Evolutionary conservation across 306 rosid species (phyloP).

Genomic region (Trifolium dubium): DNA sequence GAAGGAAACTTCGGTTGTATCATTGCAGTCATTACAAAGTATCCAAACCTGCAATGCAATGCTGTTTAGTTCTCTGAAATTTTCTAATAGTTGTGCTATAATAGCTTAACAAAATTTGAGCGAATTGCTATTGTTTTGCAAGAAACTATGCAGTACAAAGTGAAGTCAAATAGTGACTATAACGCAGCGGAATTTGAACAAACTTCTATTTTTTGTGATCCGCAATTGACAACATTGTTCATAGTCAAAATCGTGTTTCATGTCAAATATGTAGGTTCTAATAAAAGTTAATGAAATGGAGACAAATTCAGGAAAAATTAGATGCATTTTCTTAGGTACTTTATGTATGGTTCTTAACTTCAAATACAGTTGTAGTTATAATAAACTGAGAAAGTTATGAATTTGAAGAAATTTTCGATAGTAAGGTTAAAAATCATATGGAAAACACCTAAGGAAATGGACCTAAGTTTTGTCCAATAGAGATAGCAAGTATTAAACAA

Average conservation of each 20-base stretch:
- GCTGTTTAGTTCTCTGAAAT: slow-evolving; percentile 36
- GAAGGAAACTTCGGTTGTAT: slow-evolving; percentile 85
- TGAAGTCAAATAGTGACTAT: background rate
- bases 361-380: no score
- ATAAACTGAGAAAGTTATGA: no score
- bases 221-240: background rate
- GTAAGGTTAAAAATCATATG: no score
- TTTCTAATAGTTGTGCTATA: background rate
- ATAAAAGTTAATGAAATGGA: slow-evolving; percentile 6
- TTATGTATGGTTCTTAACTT: no score
- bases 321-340: no score
- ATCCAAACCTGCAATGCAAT: slow-evolving; percentile 84
- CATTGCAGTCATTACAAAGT: slow-evolving; percentile 94
- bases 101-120: background rate
- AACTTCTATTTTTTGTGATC: background rate
- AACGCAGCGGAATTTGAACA: background rate
- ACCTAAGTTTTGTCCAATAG: background rate
- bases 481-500: slow-evolving; percentile 17
- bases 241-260: background rate
- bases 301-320: no score
- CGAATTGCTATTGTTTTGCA: background rate
- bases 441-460: no score
- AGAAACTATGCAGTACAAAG: background rate
- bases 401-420: no score
- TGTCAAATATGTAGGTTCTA: slow-evolving; percentile 1